phyloP scores from a whole-genome alignment of 1,284 basidiomycete species.

The Pseudozyma sp. region DNA sequence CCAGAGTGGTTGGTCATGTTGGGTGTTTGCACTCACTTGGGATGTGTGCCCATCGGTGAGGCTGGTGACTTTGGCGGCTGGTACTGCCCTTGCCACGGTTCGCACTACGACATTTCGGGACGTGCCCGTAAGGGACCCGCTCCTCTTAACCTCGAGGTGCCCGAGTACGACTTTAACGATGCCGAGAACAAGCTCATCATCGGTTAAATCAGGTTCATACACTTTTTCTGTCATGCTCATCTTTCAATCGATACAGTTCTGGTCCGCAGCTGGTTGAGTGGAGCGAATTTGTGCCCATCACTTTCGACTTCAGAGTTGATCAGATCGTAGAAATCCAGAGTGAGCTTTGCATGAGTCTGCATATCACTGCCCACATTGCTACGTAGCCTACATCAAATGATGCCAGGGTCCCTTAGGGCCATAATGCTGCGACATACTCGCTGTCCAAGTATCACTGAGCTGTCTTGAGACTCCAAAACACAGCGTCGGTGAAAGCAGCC shows the following conservation, averaged over 20 bases:
- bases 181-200: constrained; percentile 78
- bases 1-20: constrained; percentile 84
- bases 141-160: constrained; percentile 86
- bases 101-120: constrained; percentile 94
- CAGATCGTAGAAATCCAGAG: no score
- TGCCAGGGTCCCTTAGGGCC: no score
- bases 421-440: no score
- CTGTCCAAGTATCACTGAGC: no score
- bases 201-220: constrained; percentile 74
- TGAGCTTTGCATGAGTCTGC: no score
- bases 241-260: constrained; percentile 6
- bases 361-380: no score
- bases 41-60: constrained; percentile 96
- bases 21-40: constrained; percentile 93
- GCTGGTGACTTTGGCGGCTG: constrained; percentile 90
- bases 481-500: no score
- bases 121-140: constrained; percentile 91
- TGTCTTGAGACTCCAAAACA: no score
- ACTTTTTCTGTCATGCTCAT: background rate
- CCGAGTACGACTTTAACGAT: constrained; percentile 69
- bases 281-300: background rate
- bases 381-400: no score
- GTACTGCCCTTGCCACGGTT: constrained; percentile 86
- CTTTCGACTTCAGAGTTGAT: no score
- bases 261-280: background rate